These are phyloP conservation scores for Aspergillus spinulosporus DNA, from an alignment of 2,329 filamentous ascomycete species.

Conservation along the genomic window DNA sequence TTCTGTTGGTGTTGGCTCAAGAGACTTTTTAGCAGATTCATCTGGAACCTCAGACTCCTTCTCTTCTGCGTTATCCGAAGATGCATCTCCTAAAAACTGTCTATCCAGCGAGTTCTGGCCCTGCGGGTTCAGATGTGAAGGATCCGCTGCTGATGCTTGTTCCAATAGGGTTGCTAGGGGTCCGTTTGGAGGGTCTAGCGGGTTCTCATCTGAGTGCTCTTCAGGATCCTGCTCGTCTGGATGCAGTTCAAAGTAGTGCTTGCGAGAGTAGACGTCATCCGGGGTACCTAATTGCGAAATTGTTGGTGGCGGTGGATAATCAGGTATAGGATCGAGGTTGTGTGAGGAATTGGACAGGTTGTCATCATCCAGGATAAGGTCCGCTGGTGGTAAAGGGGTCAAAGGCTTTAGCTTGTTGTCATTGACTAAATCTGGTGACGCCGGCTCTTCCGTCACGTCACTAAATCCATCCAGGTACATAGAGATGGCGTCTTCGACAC, in stretches of 20 bases:
- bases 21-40: neutral
- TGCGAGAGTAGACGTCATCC: neutral
- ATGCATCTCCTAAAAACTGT: slow-evolving; percentile 18
- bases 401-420: slow-evolving; percentile 36
- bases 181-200: slow-evolving; percentile 10
- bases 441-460: slow-evolving; percentile 44
- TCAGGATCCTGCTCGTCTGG: neutral
- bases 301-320: slow-evolving; percentile 21
- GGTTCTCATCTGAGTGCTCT: slow-evolving; percentile 7
- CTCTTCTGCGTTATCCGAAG: slow-evolving; percentile 7
- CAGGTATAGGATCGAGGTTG: slow-evolving; percentile 22
- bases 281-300: slow-evolving; percentile 1
- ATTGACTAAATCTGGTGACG: slow-evolving; percentile 32
- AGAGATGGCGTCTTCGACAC: slow-evolving; percentile 61
- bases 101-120: slow-evolving; percentile 19
- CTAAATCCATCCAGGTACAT: slow-evolving; percentile 62
- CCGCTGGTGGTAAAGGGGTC: slow-evolving; percentile 31
- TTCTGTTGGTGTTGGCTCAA: slow-evolving; percentile 7
- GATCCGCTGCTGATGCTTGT: neutral
- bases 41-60: slow-evolving; percentile 1
- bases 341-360: slow-evolving; percentile 23
- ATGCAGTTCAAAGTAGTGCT: neutral
- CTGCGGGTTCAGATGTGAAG: slow-evolving; percentile 14
- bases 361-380: slow-evolving; percentile 29
- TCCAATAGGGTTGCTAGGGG: neutral